Evolutionary conservation across 768 basidiomycete species (phyloP).

Genomic region (Lactarius tabidus): DNA sequence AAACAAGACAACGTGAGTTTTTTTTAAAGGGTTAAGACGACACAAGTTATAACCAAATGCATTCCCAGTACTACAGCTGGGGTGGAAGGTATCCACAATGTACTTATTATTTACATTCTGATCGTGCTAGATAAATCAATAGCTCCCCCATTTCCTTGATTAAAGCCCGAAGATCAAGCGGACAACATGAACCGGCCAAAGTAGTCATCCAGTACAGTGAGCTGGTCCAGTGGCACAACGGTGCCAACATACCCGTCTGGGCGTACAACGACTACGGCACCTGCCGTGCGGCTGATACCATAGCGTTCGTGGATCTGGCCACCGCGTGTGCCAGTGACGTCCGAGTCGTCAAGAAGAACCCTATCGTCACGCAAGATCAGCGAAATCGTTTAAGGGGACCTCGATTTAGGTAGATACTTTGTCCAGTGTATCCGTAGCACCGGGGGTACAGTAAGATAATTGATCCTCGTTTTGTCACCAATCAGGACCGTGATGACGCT

Average conservation of each 20-base stretch:
- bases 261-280: slow-evolving; percentile 52
- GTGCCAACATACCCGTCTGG: slow-evolving; percentile 65
- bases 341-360: slow-evolving; percentile 55
- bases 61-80: too few species aligned
- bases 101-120: neutral
- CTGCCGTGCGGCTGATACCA: slow-evolving; percentile 42
- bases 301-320: slow-evolving; percentile 55
- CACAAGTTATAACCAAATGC: neutral
- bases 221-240: slow-evolving; percentile 47
- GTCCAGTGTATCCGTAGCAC: slow-evolving; percentile 40
- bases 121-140: neutral
- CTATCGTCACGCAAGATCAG: slow-evolving; percentile 33
- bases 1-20: too few species aligned
- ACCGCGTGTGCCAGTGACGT: slow-evolving; percentile 41
- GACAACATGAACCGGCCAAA: slow-evolving; percentile 43
- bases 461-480: slow-evolving; percentile 34
- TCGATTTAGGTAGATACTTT: slow-evolving; percentile 31
- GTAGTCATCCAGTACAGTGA: slow-evolving; percentile 41
- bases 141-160: neutral
- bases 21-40: too few species aligned
- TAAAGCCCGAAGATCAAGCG: neutral
- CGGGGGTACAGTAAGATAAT: slow-evolving; percentile 34
- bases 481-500: slow-evolving; percentile 31
- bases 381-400: neutral
- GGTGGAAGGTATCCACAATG: too few species aligned